Base-by-base conservation (phyloP, 2,329 filamentous ascomycete genomes). In the Sporothrix sp. region DNA sequence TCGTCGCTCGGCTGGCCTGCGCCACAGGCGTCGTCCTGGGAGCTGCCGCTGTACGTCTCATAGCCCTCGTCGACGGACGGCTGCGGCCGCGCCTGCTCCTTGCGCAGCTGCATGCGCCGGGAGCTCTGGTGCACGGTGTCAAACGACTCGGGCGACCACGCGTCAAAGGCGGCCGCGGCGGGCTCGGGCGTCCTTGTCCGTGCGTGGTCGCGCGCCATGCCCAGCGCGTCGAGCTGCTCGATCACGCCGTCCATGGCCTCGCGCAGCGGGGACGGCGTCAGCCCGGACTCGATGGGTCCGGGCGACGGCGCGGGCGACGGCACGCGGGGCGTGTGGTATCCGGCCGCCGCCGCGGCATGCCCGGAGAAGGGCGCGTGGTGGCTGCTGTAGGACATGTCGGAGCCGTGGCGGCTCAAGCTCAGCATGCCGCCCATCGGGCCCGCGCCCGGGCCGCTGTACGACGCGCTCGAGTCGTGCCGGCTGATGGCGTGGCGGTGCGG, bases 161-260 rank as follows among this genome's bases (percentile, higher is more conserved):
- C 83, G 61, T 88, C 80, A 8, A 81, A 66, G 1, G 77, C 70
- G 0, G 78, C 71, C 3, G 47, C 32, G 8, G 25, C 11, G 1
- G 75, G 70, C 37, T 79, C 73, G 1, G 79, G 75, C 25, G 77
- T 74, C 28, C 48, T 33, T 25, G 77, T 74, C 28, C 48, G 30
- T 16, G 51, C 20, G 60, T 55, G 72, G 20, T 75, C 69, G 51
- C 75, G 74, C 37, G 78, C 71, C 58, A 83, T 72, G 16, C 84
- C 84, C 73, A 98, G 87, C 54, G 90, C 89, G 62, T 95, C 84
- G 38, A 98, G 68, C 51, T 93, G 94, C 57, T 93, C 88, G 81
- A 97, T 96, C 4, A 98, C 90, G 65, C 94, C 91, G 62, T 97
- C 91, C 89, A 98, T 98, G 1, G 93, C 93, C 65, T 90, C 88